Percentiles rank a stretch among this genome's conserved stretches.
These are phyloP conservation scores for Salix koriyanagi DNA, from an alignment of 345 rosid genomes.

Conservation along the genomic window DNA sequence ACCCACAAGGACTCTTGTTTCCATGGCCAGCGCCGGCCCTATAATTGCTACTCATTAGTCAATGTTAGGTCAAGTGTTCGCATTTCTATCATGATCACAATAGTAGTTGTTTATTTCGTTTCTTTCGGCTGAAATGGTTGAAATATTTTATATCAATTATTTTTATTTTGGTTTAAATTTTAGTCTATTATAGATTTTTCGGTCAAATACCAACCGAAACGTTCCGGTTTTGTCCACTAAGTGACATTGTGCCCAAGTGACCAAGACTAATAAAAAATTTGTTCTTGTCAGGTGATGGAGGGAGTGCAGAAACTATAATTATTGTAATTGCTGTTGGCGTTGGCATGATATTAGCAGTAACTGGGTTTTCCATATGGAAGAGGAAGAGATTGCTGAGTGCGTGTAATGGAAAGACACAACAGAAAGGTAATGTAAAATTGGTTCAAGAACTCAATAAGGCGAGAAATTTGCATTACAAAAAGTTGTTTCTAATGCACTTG, in stretches of 20 bases:
- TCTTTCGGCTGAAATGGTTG: too few species aligned
- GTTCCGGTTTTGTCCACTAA: too few species aligned
- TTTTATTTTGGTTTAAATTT: too few species aligned
- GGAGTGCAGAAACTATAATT: slow-evolving; percentile 18
- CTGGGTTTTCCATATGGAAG: slow-evolving; percentile 42
- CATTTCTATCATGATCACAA: neutral
- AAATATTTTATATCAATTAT: accelerated
- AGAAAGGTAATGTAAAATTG: slow-evolving; percentile 30
- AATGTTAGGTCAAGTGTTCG: neutral
- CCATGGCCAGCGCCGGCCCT: neutral
- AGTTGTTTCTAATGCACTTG: neutral
- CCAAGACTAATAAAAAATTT: neutral
- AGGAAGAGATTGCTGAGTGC: slow-evolving; percentile 30
- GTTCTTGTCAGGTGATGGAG: slow-evolving; percentile 37
- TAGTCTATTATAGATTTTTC: too few species aligned
- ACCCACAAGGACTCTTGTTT: neutral
- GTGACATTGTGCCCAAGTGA: neutral
- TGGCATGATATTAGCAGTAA: slow-evolving; percentile 36
- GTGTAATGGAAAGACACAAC: slow-evolving; percentile 12
- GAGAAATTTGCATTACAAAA: neutral
- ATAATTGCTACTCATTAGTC: neutral
- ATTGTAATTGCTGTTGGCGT: slow-evolving; percentile 46
- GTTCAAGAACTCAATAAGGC: neutral
- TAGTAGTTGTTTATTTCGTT: too few species aligned
- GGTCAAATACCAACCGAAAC: accelerated